Base-by-base conservation (phyloP, 2,329 filamentous ascomycete species). In the Cladosporium austrohemisphaericum region DNA sequence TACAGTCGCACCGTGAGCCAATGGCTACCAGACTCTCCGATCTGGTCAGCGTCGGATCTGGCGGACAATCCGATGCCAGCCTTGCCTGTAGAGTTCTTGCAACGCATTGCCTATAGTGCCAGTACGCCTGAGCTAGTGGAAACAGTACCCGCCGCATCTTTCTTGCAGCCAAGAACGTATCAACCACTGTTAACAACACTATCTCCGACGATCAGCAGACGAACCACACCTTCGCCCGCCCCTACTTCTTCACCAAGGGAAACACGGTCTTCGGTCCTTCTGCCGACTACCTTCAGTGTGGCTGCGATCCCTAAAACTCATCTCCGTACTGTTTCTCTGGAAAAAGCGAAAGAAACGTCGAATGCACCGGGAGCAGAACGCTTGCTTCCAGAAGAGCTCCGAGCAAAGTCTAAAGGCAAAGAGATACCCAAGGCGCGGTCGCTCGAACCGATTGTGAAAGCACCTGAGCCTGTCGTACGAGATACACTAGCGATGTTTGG, bases 1-100 rank as follows among this genome's bases (percentile, higher is more conserved):
- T 68, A 67, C 47, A 68, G 65, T 36, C 60, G 57, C 9, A 57
- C 61, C 10, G 51, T 58, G 20, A 63, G 60, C 18, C 57, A 62
- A 26, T 62, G 57, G 56, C 55, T 50, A 13, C 29, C 38, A 20
- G 38, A 50, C 8, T 50, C 47, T 5, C 47, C 47, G 8, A 13
- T 37, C 1, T 50, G 47, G 47, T 29, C 47, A 10, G 31, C 14
- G 8, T 50, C 57, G 20, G 58, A 60, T 41, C 47, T 60, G 5
- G 54, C 55, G 35, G 56, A 57, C 5, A 55, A 59, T 16, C 50
- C 60, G 3, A 41, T 62, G 5, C 47, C 47, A 7, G 28, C 29
- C 2, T 18, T 50, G 1, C 47, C 47, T 13, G 19, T 5, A 9
- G 47, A 50, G 47, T 45, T 60, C 1, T 52, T 64, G 4, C 57